Evolutionary conservation across 2,329 filamentous ascomycete species (phyloP), one percentile per base, ranked within the genome.

Genomic region (Cytospora paraplurivora): DNA sequence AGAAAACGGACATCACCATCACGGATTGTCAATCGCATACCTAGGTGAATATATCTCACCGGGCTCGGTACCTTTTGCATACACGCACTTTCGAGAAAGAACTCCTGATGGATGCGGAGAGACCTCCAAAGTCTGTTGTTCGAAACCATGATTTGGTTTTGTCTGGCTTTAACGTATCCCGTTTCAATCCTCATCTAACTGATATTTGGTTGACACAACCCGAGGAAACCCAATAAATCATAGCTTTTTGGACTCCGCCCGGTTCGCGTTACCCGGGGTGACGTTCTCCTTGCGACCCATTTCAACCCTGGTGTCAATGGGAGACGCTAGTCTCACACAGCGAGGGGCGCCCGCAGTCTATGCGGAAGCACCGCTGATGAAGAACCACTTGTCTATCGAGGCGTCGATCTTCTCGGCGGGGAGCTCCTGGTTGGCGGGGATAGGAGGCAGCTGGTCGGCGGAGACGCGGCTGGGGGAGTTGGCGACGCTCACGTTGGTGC

Each of bases 361-460:
- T 72, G 89, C 84, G 72, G 93, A 92, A 76, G 95, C 95, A 79
- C 95, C 95, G 78, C 93, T 97, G 81, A 99, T 99, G 88, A 98
- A 99, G 90, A 99, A 99, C 95, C 95, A 99, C 88, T 99, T 99
- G 88, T 99, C 95, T 76, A 98, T 97, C 80, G 89, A 96, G 76
- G 88, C 86, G 76, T 99, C 95, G 72, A 99, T 97, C 75, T 94
- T 93, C 69, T 89, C 94, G 66, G 95, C 88, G 62, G 85, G 77
- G 64, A 96, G 83, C 74, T 96, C 89, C 86, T 97, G 85, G 80
- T 91, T 83, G 68, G 85, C 75, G 66, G 93, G 92, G 70, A 99
- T 88, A 75, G 87, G 88, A 68, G 89, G 87, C 68, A 96, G 84
- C 79, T 90, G 84, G 74, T 84, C 82, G 68, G 86, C 78, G 68